Conservation (phyloP, 75 land plant genomes). For the Pinus albicaulis region DNA sequence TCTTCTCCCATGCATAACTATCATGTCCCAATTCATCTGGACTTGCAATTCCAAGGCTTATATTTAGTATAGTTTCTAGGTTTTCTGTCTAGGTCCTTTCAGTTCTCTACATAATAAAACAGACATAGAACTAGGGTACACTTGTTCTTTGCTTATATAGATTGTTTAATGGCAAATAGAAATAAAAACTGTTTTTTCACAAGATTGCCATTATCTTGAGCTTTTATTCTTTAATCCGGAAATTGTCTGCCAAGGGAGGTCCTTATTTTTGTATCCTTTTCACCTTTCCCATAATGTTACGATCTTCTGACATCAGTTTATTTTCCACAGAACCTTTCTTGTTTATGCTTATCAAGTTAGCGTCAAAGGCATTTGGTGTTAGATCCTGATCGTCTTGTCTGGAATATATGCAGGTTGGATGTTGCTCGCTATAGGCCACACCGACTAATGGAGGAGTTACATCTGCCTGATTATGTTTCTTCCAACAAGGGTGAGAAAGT, state of each 20-base stretch:
- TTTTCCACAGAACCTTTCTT: not conserved
- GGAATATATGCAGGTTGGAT: slow-evolving; percentile 64
- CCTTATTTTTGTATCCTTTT: not conserved
- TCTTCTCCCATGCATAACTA: not conserved
- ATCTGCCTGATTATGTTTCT: slow-evolving; percentile 13
- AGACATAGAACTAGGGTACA: not conserved
- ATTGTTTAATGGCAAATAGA: not conserved
- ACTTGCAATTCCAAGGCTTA: not conserved
- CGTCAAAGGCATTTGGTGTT: not conserved
- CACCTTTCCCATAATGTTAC: not conserved
- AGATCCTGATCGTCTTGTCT: slow-evolving; percentile 2
- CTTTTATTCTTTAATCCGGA: not conserved
- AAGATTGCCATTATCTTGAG: not conserved
- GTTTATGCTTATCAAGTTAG: not conserved
- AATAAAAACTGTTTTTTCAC: not conserved
- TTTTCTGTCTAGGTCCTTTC: not conserved
- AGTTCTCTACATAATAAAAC: not conserved
- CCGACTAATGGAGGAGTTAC: slow-evolving; percentile 6
- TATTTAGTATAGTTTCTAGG: not conserved
- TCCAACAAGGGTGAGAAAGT: slow-evolving; percentile 2
- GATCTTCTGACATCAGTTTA: not conserved
- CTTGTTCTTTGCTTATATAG: not conserved
- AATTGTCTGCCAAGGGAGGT: not conserved
- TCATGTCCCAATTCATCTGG: not conserved
- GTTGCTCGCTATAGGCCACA: slow-evolving; percentile 67